Evolutionary conservation across 2,329 filamentous ascomycete genomes (phyloP), one percentile per base, ranked within the genome.

Genomic region (Amauroascus verrucosus): DNA sequence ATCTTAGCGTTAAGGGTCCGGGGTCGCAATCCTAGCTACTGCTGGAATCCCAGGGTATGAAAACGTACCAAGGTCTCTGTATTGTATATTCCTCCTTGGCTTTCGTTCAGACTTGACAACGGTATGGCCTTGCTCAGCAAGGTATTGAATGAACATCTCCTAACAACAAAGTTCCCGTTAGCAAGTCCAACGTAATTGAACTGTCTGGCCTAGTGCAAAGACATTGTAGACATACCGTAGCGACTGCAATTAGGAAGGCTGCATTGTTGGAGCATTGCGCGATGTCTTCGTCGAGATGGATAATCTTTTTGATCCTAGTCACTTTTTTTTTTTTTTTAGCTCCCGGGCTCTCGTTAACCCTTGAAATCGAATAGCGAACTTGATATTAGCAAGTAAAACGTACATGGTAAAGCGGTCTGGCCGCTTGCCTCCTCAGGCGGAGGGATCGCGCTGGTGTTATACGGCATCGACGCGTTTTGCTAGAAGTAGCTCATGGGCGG

Each of bases 121-220:
- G 63, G 86, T 90, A 67, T 95, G 84, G 24, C 85, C 84, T 67
- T 94, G 86, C 58, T 85, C 80, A 18, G 90, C 83, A 24, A 98
- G 80, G 68, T 97, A 86, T 68, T 95, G 88, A 60, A 98, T 84
- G 73, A 98, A 97, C 78, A 95, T 84, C 72, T 98, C 93, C 85
- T 90, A 54, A 16, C 57, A 43, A 60, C 14, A 8, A 24, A n/a
- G 26, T 44, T 44, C 16, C 26, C 22, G 24, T 54, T 35, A 53
- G 47, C 38, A 35, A 24, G 14, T n/a, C 32, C 24, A 18, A 37
- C n/a, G 7, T 41, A 11, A 28, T 26, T 16, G 22, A 14, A 11
- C 26, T 7, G 20, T 32, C 8, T 47, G 32, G 28, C 13, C 3
- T 22, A 35, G 32, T 3, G 8, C 9, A 16, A 32, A 33, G 26